These are phyloP conservation scores for Protomyces lactucae-debilis DNA, from an alignment of 1,139 yeast genomes.

Conservation along the genomic window DNA sequence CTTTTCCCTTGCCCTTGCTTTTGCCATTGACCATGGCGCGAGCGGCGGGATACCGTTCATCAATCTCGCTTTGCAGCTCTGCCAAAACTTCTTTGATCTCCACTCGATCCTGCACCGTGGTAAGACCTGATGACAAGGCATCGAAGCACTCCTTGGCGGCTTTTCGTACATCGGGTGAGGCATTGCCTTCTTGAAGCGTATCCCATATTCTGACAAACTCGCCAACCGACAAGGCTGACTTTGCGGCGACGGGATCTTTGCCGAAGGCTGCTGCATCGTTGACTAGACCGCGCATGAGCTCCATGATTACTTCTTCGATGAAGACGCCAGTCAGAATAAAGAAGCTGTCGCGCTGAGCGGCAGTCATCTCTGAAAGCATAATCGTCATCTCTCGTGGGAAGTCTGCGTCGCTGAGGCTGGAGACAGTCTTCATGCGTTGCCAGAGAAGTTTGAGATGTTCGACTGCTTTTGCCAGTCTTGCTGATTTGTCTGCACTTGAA, in stretches of 20 bases:
- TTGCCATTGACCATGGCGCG: not conserved
- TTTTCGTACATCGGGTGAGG: not conserved
- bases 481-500: not conserved
- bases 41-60: not conserved
- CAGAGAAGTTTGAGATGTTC: not conserved
- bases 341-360: not conserved
- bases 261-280: not conserved
- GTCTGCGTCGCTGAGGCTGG: not conserved
- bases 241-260: not conserved
- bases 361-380: not conserved
- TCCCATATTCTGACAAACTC: not conserved
- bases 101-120: not conserved
- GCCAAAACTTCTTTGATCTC: not conserved
- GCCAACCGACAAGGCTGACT: not conserved
- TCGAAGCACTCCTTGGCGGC: not conserved
- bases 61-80: not conserved
- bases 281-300: not conserved
- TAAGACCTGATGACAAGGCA: not conserved
- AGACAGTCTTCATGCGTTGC: not conserved
- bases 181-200: not conserved
- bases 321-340: not conserved
- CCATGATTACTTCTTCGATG: not conserved
- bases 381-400: not conserved
- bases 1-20: not conserved
- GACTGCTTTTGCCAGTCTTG: not conserved